Base-by-base conservation (phyloP, 1,139 yeast species). In the Debaryomycetaceae sp. region DNA sequence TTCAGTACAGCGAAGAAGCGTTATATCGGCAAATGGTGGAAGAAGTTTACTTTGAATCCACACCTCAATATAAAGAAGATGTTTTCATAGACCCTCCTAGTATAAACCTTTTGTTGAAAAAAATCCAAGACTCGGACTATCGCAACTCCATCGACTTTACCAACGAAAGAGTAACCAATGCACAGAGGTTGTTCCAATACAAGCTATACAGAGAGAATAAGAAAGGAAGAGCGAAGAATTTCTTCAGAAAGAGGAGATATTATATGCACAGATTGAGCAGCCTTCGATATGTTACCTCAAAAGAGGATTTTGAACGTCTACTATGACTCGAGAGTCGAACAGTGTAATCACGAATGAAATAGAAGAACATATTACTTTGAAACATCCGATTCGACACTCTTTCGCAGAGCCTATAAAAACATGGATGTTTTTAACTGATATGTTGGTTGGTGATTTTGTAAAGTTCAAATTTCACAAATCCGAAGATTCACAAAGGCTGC, bases 171-270 rank as follows among this genome's bases (percentile, higher is more conserved):
- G 22, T 35, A 13, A 22, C 33, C 11, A 14, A 29, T 35, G 33
- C 26, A n/a, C 37, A 35, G 17, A 18, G 37, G 11, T 29, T 35
- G 16, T 16, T 35, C 22, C 37, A 35, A 18, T 35, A 29, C 16
- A 35, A 16, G 26, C 18, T 35, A 5, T 14, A 15, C 13, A n/a
- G 5, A 3, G 15, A 28, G 19, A 14, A n/a, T 15, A 35, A 18
- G 17, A 35, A 17, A 9, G 13, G 19, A 3, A 31, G 19, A 15
- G 19, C 34, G 6, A 31, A 17, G 19, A 16, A 14, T 6, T 31
- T 31, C 18, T 15, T 2, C 19, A 15, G n/a, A 8, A 15, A 14
- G 9, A 16, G 19, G 22, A 16, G 7, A 9, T 7, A 31, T 7
- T 15, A 13, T 7, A 8, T n/a, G 6, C 34, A 11, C 8, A 6